A percentile compares a stretch with the other conserved stretches of the same genome.
phyloP scores from a whole-genome alignment of 345 rosid species.

The Salix caprea region DNA sequence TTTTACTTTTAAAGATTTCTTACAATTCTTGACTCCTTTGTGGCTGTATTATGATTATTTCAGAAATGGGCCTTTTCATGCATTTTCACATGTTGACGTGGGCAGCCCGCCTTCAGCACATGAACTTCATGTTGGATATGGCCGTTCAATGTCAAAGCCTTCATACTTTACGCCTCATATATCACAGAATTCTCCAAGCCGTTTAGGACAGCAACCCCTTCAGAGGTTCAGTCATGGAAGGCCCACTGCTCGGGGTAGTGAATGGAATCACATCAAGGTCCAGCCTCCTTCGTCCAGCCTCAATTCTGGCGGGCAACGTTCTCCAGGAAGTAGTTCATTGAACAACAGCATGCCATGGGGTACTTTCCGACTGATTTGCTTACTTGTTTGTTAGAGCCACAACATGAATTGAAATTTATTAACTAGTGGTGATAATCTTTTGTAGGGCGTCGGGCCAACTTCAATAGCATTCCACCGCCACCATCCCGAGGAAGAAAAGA shows the following conservation, averaged over 20 bases:
- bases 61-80: slow-evolving; percentile 65
- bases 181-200: slow-evolving; percentile 79
- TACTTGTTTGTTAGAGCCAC: neutral
- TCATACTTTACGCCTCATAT: slow-evolving; percentile 49
- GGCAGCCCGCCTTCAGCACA: slow-evolving; percentile 67
- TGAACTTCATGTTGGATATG: slow-evolving; percentile 57
- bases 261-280: slow-evolving; percentile 62
- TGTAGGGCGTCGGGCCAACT: slow-evolving; percentile 79
- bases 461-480: slow-evolving; percentile 64
- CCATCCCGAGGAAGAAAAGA: slow-evolving; percentile 88
- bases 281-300: slow-evolving; percentile 66
- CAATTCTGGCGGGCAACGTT: slow-evolving; percentile 59
- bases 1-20: neutral
- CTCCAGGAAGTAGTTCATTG: slow-evolving; percentile 75
- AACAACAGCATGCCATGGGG: slow-evolving; percentile 80
- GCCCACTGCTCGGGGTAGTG: slow-evolving; percentile 45
- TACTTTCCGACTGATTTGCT: slow-evolving; percentile 35
- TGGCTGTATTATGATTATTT: slow-evolving; percentile 10
- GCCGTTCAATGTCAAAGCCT: slow-evolving; percentile 55
- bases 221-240: slow-evolving; percentile 58
- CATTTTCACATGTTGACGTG: slow-evolving; percentile 51
- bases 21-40: neutral
- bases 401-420: slow-evolving; percentile 1
- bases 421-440: slow-evolving; percentile 18
- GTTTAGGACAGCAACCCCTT: slow-evolving; percentile 78